Conservation (phyloP, 768 basidiomycete genomes). For the Boletus sp. region DNA sequence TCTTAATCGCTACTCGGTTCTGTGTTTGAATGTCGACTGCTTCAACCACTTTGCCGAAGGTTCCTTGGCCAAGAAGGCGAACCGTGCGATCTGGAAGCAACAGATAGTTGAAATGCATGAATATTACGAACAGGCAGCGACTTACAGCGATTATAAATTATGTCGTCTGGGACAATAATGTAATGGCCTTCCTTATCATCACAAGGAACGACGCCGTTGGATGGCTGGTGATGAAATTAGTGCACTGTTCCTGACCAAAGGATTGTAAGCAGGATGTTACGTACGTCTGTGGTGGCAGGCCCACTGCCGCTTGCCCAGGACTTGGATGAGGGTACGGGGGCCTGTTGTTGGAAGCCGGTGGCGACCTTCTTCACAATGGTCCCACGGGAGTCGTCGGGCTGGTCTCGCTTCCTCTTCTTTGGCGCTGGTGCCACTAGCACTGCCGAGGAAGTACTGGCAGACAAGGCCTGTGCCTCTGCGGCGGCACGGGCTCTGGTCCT, state of each 20-base stretch:
- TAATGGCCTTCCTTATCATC: slow-evolving; percentile 99
- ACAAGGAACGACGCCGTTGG: slow-evolving; percentile 69
- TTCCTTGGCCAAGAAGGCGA: slow-evolving; percentile 90
- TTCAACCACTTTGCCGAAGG: slow-evolving; percentile 98
- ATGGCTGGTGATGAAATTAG: slow-evolving; percentile 43
- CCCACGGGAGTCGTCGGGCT: slow-evolving; percentile 68
- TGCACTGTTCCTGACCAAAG: slow-evolving; percentile 25
- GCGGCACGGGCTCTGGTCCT: slow-evolving; percentile 83
- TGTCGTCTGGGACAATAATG: slow-evolving; percentile 88
- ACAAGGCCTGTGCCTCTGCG: slow-evolving; percentile 77
- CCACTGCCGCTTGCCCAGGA: slow-evolving; percentile 68
- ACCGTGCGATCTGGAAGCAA: slow-evolving; percentile 78
- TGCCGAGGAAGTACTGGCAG: slow-evolving; percentile 60
- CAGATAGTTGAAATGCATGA: slow-evolving; percentile 13
- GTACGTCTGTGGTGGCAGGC: slow-evolving; percentile 64
- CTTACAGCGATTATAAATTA: slow-evolving; percentile 83
- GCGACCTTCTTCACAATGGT: slow-evolving; percentile 61
- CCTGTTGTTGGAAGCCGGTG: slow-evolving; percentile 46
- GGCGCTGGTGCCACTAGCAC: slow-evolving; percentile 63
- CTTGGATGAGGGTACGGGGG: slow-evolving; percentile 49
- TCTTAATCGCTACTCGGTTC: slow-evolving; percentile 91
- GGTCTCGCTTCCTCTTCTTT: slow-evolving; percentile 84
- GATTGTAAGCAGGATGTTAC: slow-evolving; percentile 30
- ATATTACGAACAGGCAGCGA: slow-evolving; percentile 12
- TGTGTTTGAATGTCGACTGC: slow-evolving; percentile 77